phyloP scores from a whole-genome alignment of 176 grass and related monocot species.

The Rhynchospora pubera region DNA sequence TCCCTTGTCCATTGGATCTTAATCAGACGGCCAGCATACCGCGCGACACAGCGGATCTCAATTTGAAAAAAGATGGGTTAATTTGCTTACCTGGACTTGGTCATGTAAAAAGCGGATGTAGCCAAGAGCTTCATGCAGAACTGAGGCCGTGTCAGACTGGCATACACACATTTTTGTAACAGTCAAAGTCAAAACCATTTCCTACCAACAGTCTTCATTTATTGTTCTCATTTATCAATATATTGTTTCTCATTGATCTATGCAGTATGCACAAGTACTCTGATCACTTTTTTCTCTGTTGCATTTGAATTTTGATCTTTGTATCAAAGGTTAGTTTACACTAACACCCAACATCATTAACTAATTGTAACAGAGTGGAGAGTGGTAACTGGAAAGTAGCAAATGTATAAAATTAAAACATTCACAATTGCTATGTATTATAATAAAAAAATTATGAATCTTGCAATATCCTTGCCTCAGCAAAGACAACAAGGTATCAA shows the following conservation, averaged over 20 bases:
- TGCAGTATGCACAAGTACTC: too few relatives aligned
- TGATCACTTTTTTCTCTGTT: too few relatives aligned
- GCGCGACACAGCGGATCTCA: too few relatives aligned
- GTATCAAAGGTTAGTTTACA: too few relatives aligned
- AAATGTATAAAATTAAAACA: neutral
- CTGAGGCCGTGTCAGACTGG: conserved; percentile 95
- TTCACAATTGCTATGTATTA: neutral
- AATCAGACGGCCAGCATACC: too few relatives aligned
- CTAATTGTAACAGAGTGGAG: neutral
- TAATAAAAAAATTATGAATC: neutral
- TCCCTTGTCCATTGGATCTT: too few relatives aligned
- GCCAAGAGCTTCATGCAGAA: conserved; percentile 88
- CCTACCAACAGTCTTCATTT: neutral
- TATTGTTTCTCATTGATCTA: too few relatives aligned
- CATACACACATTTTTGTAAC: conserved; percentile 25
- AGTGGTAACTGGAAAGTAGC: too few relatives aligned
- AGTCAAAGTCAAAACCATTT: conserved; percentile 22
- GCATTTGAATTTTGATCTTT: too few relatives aligned
- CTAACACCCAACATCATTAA: too few relatives aligned
- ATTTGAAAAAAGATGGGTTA: neutral
- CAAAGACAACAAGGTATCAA: neutral
- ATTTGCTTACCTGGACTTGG: conserved; percentile 59
- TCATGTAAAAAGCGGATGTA: conserved; percentile 98
- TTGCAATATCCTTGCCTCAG: neutral
- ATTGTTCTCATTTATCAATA: too few relatives aligned